A percentile compares a stretch with the other conserved stretches of the same genome.
phyloP scores from a whole-genome alignment of 805 yeast genomes.

The Blastobotrys peoriensis region DNA sequence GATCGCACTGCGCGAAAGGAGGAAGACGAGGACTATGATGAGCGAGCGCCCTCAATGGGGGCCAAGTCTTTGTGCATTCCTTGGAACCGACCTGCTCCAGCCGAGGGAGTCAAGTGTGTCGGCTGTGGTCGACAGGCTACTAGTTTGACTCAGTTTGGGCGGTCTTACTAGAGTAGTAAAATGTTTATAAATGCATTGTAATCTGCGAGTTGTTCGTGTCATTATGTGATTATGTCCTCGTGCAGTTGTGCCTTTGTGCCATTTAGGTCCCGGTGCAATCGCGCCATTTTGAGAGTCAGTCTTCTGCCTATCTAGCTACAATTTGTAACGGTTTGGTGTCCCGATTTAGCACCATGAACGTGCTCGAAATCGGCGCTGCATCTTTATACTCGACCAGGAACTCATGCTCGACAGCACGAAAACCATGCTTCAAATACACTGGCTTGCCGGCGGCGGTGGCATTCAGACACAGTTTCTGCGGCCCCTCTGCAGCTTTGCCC shows the following conservation, averaged over 20 bases:
- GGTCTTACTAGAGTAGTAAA: slow-evolving; percentile 86
- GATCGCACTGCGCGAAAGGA: slow-evolving; percentile 73
- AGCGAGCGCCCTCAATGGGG: slow-evolving; percentile 98
- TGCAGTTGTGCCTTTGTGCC: too few species aligned
- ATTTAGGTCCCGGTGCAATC: too few species aligned
- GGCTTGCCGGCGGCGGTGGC: not conserved
- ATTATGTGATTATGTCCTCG: too few species aligned
- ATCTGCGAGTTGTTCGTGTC: too few species aligned
- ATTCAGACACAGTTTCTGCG: not conserved
- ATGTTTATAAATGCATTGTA: too few species aligned
- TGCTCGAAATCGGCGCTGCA: not conserved
- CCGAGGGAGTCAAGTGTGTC: slow-evolving; percentile 77
- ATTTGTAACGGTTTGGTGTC: too few species aligned
- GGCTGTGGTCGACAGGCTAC: slow-evolving; percentile 68
- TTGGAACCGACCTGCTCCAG: slow-evolving; percentile 72
- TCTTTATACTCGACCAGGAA: not conserved
- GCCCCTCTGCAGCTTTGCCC: not conserved
- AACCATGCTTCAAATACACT: not conserved
- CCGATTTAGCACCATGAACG: not conserved
- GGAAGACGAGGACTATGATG: slow-evolving; percentile 81
- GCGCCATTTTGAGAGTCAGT: too few species aligned
- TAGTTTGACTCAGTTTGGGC: slow-evolving; percentile 91
- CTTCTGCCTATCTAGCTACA: too few species aligned
- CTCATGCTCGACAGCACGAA: not conserved
- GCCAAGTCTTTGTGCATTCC: slow-evolving; percentile 98